A percentile compares a stretch with the other conserved stretches of the same genome.
These are phyloP conservation scores for Posidonia oceanica DNA, from an alignment of 116 monocot species.

Conservation along the genomic window DNA sequence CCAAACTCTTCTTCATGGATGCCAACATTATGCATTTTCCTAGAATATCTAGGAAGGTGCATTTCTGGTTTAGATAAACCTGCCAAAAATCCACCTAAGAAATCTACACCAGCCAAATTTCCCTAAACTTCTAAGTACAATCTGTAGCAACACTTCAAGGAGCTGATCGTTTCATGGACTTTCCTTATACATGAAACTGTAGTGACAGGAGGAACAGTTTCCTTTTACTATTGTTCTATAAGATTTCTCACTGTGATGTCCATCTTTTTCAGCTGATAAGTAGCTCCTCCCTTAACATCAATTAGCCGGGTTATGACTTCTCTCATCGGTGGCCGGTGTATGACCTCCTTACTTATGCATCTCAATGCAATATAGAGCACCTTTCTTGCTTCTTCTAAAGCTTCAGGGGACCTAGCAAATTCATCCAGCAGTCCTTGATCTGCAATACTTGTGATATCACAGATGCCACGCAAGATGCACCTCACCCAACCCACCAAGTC, in stretches of 20 bases:
- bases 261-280: not conserved
- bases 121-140: too few species aligned
- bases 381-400: constrained; percentile 23
- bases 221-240: not conserved
- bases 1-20: constrained; percentile 37
- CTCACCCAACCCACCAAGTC: constrained; percentile 54
- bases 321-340: constrained; percentile 40
- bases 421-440: constrained; percentile 39
- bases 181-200: not conserved
- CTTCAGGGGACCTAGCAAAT: constrained; percentile 18
- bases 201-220: not conserved
- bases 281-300: constrained; percentile 22
- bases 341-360: constrained; percentile 30
- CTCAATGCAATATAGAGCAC: constrained; percentile 37
- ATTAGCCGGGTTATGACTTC: constrained; percentile 40
- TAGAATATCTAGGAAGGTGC: too few species aligned
- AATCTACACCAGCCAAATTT: too few species aligned
- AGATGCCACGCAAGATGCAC: constrained; percentile 13
- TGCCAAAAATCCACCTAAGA: too few species aligned
- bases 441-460: constrained; percentile 19
- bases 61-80: too few species aligned
- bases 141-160: not conserved
- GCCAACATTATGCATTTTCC: too few species aligned
- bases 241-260: not conserved
- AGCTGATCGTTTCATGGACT: not conserved